These are phyloP conservation scores for Xenoacremonium recifei DNA, from an alignment of 2,329 filamentous ascomycete genomes.

Conservation along the genomic window DNA sequence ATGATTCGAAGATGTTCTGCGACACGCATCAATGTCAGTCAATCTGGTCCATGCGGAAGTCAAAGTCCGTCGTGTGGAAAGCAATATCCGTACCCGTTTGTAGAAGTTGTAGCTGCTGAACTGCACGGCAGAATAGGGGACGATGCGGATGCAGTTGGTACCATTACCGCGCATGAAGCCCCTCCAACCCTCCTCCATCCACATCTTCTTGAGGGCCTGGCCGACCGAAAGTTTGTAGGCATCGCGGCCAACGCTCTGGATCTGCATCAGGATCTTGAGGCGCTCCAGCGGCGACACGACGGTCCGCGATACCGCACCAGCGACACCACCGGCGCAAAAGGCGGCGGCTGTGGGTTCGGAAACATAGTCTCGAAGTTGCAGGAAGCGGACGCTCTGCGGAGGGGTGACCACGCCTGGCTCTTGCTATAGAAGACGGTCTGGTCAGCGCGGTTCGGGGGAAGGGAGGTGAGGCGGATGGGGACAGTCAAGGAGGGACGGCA, in stretches of 20 bases:
- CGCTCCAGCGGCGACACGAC: slow-evolving; percentile 95
- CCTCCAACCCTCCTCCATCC: slow-evolving; percentile 92
- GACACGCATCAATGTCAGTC: slow-evolving; percentile 5
- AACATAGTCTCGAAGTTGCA: slow-evolving; percentile 50
- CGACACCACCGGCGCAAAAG: slow-evolving; percentile 90
- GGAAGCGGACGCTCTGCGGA: slow-evolving; percentile 21
- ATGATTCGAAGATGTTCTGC: slow-evolving; percentile 71
- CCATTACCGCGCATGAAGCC: slow-evolving; percentile 98
- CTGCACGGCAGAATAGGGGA: slow-evolving; percentile 96
- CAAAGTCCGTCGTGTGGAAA: neutral
- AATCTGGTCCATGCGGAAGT: neutral
- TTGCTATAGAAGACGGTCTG: slow-evolving; percentile 22
- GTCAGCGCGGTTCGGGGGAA: slow-evolving; percentile 10
- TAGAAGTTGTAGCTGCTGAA: slow-evolving; percentile 99
- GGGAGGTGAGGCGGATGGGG: neutral
- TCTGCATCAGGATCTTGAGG: slow-evolving; percentile 95
- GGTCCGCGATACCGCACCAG: slow-evolving; percentile 94
- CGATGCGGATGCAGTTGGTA: slow-evolving; percentile 96
- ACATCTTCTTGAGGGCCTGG: slow-evolving; percentile 91
- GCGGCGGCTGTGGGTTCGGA: slow-evolving; percentile 86
- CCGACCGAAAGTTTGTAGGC: slow-evolving; percentile 92
- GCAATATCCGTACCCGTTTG: slow-evolving; percentile 62
- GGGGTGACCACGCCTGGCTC: slow-evolving; percentile 25
- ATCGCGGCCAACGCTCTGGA: slow-evolving; percentile 85
- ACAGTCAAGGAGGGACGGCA: neutral